A percentile compares a stretch with the other conserved stretches of the same genome.
Conservation (phyloP, 495 filamentous ascomycete species). For the Bryoglossum gracile region DNA sequence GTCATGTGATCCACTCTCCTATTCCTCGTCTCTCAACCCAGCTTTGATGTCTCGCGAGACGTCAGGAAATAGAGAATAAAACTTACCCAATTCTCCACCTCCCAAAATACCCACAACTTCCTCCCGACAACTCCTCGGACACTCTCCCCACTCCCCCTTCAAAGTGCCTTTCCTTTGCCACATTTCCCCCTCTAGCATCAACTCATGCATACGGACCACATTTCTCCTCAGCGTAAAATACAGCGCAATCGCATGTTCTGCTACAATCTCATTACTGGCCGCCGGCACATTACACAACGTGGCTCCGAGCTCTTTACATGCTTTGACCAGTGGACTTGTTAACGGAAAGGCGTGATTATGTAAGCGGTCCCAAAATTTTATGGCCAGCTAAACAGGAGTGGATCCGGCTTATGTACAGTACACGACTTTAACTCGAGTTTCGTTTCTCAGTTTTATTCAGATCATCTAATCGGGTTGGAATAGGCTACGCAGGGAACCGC, state of each 20-base stretch:
- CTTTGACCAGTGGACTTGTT: too few relatives aligned
- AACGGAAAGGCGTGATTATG: too few relatives aligned
- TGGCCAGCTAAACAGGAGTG: too few relatives aligned
- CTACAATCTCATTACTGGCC: slow-evolving; percentile 43
- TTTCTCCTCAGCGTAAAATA: slow-evolving; percentile 47
- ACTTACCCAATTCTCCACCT: slow-evolving; percentile 41
- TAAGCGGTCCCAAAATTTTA: too few relatives aligned
- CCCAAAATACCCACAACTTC: slow-evolving; percentile 47
- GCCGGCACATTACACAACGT: slow-evolving; percentile 40
- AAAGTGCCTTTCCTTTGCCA: slow-evolving; percentile 25
- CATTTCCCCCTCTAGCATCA: slow-evolving; percentile 29
- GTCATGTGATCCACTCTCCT: too few relatives aligned
- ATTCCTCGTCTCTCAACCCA: neutral
- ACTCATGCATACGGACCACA: slow-evolving; percentile 34
- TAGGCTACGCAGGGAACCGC: too few relatives aligned
- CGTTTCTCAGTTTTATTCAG: too few relatives aligned
- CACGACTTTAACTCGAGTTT: too few relatives aligned
- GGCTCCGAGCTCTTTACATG: slow-evolving; percentile 37
- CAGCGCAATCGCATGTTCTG: slow-evolving; percentile 47
- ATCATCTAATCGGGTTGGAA: too few relatives aligned
- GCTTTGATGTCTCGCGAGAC: neutral
- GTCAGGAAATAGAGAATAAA: neutral
- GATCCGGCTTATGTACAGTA: too few relatives aligned
- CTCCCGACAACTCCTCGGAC: slow-evolving; percentile 30
- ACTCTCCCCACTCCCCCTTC: slow-evolving; percentile 29